Percentiles rank a stretch among this genome's conserved stretches.
Conservation (phyloP, 2,329 filamentous ascomycete species). For the Curvularia sp. region DNA sequence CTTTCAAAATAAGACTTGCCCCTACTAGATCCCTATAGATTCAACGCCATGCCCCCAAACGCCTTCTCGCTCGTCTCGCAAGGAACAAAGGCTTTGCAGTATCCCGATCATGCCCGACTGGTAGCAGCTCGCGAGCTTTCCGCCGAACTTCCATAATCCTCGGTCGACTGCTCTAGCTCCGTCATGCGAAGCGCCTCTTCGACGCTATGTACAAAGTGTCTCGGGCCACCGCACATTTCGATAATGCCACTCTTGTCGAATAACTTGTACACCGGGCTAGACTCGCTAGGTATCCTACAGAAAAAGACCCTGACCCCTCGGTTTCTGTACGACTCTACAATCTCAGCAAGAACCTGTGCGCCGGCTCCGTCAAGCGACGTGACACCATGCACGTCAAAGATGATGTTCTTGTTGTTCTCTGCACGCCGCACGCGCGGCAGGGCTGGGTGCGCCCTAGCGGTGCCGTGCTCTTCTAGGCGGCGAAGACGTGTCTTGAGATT, state of each 20-base stretch:
- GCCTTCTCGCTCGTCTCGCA: background rate
- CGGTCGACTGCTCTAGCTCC: slow-evolving; percentile 69
- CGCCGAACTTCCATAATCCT: slow-evolving; percentile 44
- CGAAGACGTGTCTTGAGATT: slow-evolving; percentile 84
- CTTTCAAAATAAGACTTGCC: background rate
- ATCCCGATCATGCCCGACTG: slow-evolving; percentile 12
- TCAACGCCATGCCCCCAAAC: background rate
- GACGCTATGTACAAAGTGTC: slow-evolving; percentile 82
- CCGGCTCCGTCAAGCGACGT: slow-evolving; percentile 93
- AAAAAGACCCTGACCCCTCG: slow-evolving; percentile 81
- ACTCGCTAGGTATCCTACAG: slow-evolving; percentile 61
- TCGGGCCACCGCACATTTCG: slow-evolving; percentile 76
- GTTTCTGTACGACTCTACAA: slow-evolving; percentile 80
- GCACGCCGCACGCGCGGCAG: slow-evolving; percentile 77
- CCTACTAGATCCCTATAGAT: background rate
- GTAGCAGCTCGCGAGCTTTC: slow-evolving; percentile 30
- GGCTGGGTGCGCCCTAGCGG: slow-evolving; percentile 81
- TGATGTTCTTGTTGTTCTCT: slow-evolving; percentile 88
- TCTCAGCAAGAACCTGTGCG: slow-evolving; percentile 88
- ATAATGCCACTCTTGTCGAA: slow-evolving; percentile 86
- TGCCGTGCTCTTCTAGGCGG: slow-evolving; percentile 90
- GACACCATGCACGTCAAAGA: slow-evolving; percentile 98
- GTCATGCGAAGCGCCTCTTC: slow-evolving; percentile 83
- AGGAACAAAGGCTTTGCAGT: background rate
- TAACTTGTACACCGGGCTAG: slow-evolving; percentile 69